A percentile compares a stretch with the other conserved stretches of the same genome.
Conservation (phyloP, 192 early-diverging fungal species). For the Podila clonocystis region DNA sequence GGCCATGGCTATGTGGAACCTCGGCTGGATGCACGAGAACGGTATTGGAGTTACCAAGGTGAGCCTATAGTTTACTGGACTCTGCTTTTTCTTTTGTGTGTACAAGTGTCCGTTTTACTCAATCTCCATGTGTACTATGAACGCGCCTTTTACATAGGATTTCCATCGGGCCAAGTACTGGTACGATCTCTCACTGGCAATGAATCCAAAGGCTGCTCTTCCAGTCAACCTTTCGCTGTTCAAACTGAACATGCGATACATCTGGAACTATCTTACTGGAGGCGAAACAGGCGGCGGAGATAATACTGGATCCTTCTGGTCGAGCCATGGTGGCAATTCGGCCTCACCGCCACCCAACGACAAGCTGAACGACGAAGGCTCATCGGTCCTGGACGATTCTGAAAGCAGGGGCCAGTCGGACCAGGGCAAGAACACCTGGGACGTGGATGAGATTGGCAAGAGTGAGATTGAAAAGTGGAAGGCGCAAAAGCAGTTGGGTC, state of each 20-base stretch:
- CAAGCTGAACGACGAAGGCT: not conserved
- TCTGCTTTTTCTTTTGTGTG: not conserved
- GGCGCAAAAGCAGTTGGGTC: constrained; percentile 20
- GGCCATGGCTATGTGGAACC: constrained; percentile 94
- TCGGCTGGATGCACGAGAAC: constrained; percentile 96
- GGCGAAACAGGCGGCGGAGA: constrained; percentile 54
- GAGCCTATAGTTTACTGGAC: constrained; percentile 1
- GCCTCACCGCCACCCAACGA: constrained; percentile 3
- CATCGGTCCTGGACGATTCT: not conserved
- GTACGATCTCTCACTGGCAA: constrained; percentile 85
- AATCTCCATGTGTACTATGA: constrained; percentile 3
- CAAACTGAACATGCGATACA: constrained; percentile 71
- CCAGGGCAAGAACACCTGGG: constrained; percentile 12
- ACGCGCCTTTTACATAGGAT: constrained; percentile 61
- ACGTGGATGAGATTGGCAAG: constrained; percentile 19
- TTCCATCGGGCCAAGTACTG: constrained; percentile 92
- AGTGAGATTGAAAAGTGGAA: constrained; percentile 21
- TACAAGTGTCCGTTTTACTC: not conserved
- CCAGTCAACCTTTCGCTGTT: constrained; percentile 80
- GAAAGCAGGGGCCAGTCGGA: not conserved
- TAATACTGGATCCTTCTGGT: constrained; percentile 25
- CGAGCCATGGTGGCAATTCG: constrained; percentile 13
- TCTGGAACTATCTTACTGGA: constrained; percentile 72
- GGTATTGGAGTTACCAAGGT: constrained; percentile 89
- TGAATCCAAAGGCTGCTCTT: constrained; percentile 83